Percentiles rank a stretch among this genome's conserved stretches.
phyloP scores from a whole-genome alignment of 192 early-diverging fungal species.

The Backusella sp. region DNA sequence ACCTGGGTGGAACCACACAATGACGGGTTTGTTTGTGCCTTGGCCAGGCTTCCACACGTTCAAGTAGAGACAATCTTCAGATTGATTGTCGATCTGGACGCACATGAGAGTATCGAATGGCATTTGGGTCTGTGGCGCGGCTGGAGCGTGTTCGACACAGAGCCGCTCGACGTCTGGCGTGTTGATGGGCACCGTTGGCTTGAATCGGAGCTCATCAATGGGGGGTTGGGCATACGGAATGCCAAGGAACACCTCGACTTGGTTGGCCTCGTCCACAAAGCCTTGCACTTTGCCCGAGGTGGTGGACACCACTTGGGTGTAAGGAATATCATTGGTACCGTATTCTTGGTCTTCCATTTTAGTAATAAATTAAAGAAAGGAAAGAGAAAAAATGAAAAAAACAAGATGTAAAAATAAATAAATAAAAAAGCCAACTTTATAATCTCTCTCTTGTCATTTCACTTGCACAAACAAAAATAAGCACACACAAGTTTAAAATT shows the following conservation, averaged over 20 bases:
- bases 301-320: background rate
- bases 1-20: conserved; percentile 64
- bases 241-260: conserved; percentile 40
- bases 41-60: conserved; percentile 51
- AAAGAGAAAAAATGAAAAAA: background rate
- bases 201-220: conserved; percentile 38
- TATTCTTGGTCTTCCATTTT: background rate
- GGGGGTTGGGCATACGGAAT: conserved; percentile 53
- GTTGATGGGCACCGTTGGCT: conserved; percentile 40
- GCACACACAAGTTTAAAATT: background rate
- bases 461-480: background rate
- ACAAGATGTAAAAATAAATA: background rate
- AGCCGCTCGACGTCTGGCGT: background rate
- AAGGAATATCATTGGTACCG: background rate
- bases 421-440: background rate
- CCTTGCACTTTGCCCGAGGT: conserved; percentile 13
- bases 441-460: background rate
- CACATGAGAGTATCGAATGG: conserved; percentile 35
- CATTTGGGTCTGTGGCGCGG: conserved; percentile 28
- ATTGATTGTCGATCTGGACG: conserved; percentile 28
- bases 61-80: conserved; percentile 56
- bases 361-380: background rate
- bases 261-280: conserved; percentile 20
- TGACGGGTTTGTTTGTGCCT: conserved; percentile 47
- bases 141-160: conserved; percentile 6